Evolutionary conservation across 371 early-diverging fungal genomes (phyloP).

Genomic region (Mortierella sp.): DNA sequence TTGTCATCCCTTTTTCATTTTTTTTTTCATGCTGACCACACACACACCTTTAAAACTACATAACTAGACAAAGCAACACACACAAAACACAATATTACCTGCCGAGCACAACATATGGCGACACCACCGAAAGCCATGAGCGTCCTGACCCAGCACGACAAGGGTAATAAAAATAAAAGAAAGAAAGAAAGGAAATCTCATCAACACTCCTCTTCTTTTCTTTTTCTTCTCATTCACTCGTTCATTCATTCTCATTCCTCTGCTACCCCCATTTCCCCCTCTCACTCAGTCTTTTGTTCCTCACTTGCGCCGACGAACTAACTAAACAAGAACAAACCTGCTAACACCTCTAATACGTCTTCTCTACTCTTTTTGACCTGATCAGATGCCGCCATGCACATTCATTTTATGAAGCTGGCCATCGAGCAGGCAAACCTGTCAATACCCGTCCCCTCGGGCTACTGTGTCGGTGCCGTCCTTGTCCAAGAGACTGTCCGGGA

Average conservation of each 20-base stretch:
- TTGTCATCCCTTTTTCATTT: not conserved
- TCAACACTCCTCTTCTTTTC: not conserved
- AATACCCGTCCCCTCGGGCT: slow-evolving; percentile 83
- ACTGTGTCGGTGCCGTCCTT: slow-evolving; percentile 93
- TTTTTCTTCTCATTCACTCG: not conserved
- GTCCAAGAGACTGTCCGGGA: slow-evolving; percentile 56
- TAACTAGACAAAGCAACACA: not conserved
- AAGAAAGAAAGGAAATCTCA: not conserved
- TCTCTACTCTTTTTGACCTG: not conserved
- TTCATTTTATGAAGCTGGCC: slow-evolving; percentile 77
- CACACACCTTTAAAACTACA: not conserved
- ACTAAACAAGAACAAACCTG: not conserved
- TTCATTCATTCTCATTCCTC: not conserved
- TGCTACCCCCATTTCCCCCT: not conserved
- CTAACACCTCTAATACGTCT: not conserved
- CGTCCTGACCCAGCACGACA: slow-evolving; percentile 31
- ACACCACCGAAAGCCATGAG: slow-evolving; percentile 20
- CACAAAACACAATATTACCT: not conserved
- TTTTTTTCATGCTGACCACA: not conserved
- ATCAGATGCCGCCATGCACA: slow-evolving; percentile 47
- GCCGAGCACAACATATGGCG: slow-evolving; percentile 1
- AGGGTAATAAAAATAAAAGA: slow-evolving; percentile 18
- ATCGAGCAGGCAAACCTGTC: slow-evolving; percentile 85
- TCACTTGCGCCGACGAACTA: not conserved
- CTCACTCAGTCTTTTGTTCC: too few relatives aligned